Percentiles rank a stretch among this genome's conserved stretches.
Conservation (phyloP, 805 yeast genomes). For the Yamadazyma takamatsuzukensis region DNA sequence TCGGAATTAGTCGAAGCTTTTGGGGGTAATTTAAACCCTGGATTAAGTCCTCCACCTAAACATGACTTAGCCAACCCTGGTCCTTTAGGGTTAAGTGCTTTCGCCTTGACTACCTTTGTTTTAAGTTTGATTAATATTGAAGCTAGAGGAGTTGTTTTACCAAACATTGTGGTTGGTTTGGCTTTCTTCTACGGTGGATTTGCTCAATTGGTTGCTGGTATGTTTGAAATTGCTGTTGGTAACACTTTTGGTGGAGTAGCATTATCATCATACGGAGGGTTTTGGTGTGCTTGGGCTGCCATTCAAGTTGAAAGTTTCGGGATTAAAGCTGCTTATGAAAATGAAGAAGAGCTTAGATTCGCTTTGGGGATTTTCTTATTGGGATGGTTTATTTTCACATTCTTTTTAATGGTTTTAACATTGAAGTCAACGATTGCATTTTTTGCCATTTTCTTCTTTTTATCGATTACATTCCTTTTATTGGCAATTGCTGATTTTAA, state of each 20-base stretch:
- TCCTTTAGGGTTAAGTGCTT: constrained; percentile 69
- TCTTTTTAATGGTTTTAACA: constrained; percentile 38
- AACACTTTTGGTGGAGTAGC: constrained; percentile 75
- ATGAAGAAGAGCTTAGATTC: constrained; percentile 21
- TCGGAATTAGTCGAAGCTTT: constrained; percentile 62
- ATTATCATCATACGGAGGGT: constrained; percentile 61
- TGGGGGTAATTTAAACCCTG: constrained; percentile 83
- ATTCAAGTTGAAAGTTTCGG: constrained; percentile 41
- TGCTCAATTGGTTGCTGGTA: constrained; percentile 67
- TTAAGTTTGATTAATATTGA: constrained; percentile 59
- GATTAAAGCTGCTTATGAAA: constrained; percentile 32
- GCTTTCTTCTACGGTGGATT: constrained; percentile 74
- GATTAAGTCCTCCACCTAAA: constrained; percentile 42
- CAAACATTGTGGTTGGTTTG: constrained; percentile 59
- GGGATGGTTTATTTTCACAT: constrained; percentile 44
- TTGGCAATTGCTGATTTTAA: constrained; percentile 38
- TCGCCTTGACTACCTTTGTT: constrained; percentile 66
- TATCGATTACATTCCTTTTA: constrained; percentile 38
- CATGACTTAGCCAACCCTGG: constrained; percentile 63
- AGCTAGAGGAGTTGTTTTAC: constrained; percentile 63
- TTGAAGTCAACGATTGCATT: constrained; percentile 43
- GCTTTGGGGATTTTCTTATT: constrained; percentile 38
- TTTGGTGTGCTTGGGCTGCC: constrained; percentile 75
- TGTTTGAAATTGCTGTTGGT: constrained; percentile 73
- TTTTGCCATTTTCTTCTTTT: constrained; percentile 37